Evolutionary conservation across 768 basidiomycete genomes (phyloP), one percentile per base, ranked within the genome.

Genomic region (Suillus americanus): DNA sequence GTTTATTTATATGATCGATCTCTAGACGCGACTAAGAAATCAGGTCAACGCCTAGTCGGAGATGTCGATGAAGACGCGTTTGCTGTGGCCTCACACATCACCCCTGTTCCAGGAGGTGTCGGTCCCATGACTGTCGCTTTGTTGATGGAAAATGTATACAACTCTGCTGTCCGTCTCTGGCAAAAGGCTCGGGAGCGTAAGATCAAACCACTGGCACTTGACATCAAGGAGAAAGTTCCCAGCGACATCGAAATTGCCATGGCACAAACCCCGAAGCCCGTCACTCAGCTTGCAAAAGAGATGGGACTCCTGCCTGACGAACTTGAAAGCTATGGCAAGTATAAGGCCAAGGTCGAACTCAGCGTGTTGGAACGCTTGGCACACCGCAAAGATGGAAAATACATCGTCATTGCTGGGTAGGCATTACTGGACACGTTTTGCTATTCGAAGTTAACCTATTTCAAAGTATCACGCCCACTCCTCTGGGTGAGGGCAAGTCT

Each of bases 101-200:
- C 97, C 0, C 97, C 97, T 25, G 97, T 99, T 30, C 97, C 97
- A 0, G 97, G 97, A 76, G 97, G 97, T 64, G 97, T 99, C 61
- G 97, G 97, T 14, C 97, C 97, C n/a, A 97, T 99, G 96, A 99
- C 97, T 16, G 97, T 99, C 64, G 97, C 97, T 25, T 84, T 98
- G 81, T 88, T 99, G 67, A 98, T 99, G 96, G 85, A 89, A 72
- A 99, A 99, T 79, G 97, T 96, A 2, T 80, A 94, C 68, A 80
- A 83, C 67, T 90, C 94, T 56, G 95, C 96, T 28, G 85, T 92
- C 75, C 88, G 92, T 60, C 83, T 88, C 60, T 95, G 91, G 85
- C 86, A 91, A 68, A 82, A 86, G 60, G 78, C 85, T 51, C 85
- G 89, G 56, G 75, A 83, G 14, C 85, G 88, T 63, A 89, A 88